These are phyloP conservation scores for Fusarium dlaminii DNA, from an alignment of 2,329 filamentous ascomycete genomes.

Conservation along the genomic window DNA sequence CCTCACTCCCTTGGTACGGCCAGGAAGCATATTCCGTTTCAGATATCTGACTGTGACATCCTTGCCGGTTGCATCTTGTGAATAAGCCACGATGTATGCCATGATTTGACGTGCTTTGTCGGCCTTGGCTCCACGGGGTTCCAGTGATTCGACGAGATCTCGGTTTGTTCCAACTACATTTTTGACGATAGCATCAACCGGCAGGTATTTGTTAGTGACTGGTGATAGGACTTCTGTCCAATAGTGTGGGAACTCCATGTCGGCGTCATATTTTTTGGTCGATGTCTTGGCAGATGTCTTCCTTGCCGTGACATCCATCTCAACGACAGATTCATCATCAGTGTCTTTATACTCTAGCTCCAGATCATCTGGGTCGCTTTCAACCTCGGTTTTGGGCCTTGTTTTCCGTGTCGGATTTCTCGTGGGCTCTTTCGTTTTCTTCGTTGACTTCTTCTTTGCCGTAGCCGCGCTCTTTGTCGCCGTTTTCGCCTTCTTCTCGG, in stretches of 20 bases:
- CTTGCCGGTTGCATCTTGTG: slow-evolving; percentile 86
- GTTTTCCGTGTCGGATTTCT: slow-evolving; percentile 20
- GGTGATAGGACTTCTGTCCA: slow-evolving; percentile 93
- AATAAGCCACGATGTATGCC: slow-evolving; percentile 86
- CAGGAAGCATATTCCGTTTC: slow-evolving; percentile 81
- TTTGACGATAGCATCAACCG: slow-evolving; percentile 80
- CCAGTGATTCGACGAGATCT: slow-evolving; percentile 78
- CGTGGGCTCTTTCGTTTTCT: slow-evolving; percentile 30
- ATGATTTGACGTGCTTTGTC: slow-evolving; percentile 90
- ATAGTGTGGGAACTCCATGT: slow-evolving; percentile 86
- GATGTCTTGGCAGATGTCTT: slow-evolving; percentile 51
- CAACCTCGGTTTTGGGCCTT: slow-evolving; percentile 2
- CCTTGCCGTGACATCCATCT: slow-evolving; percentile 57
- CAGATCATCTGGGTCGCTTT: slow-evolving; percentile 59
- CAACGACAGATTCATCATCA: slow-evolving; percentile 68
- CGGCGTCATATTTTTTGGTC: slow-evolving; percentile 71
- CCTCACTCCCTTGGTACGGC: slow-evolving; percentile 87
- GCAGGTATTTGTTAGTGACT: slow-evolving; percentile 78
- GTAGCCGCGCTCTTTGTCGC: background rate
- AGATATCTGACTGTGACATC: slow-evolving; percentile 95
- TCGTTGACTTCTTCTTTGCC: background rate
- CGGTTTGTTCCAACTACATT: slow-evolving; percentile 75
- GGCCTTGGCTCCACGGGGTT: slow-evolving; percentile 83
- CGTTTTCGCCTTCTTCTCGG: slow-evolving; percentile 16
- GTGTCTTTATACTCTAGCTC: slow-evolving; percentile 56